Conservation (phyloP, 2,329 filamentous ascomycete species). For the Fusarium sp. region DNA sequence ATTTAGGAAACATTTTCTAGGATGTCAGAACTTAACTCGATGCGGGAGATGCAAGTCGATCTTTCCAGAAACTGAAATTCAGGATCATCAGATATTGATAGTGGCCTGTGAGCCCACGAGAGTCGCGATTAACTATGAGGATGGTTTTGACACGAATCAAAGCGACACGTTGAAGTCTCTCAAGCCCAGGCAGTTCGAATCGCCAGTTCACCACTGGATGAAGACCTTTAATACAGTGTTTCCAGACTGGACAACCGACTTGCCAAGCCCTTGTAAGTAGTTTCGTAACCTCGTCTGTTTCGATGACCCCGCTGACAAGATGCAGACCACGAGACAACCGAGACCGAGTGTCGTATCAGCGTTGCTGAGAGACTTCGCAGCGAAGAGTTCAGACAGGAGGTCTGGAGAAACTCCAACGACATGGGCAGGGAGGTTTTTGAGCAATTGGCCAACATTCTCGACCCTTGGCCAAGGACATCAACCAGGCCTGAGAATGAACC, state of each 20-base stretch:
- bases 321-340: not conserved
- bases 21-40: rapidly evolving
- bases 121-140: not conserved
- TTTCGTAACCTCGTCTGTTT: too few species aligned
- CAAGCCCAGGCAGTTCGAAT: not conserved
- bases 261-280: not conserved
- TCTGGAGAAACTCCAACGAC: rapidly evolving
- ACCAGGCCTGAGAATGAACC: not conserved
- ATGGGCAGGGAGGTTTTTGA: not conserved
- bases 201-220: not conserved
- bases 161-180: not conserved
- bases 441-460: not conserved
- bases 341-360: not conserved
- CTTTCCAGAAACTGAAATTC: not conserved
- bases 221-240: not conserved
- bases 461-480: not conserved
- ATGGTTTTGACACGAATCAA: not conserved
- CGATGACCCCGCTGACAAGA: not conserved
- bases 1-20: not conserved
- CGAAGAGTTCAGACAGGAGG: not conserved
- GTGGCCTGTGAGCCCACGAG: not conserved
- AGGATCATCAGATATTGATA: not conserved
- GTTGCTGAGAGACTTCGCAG: not conserved
- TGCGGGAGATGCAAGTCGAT: not conserved
- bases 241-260: not conserved